Evolutionary conservation across 805 yeast genomes (phyloP).

Genomic region (Debaryomyces maramus): DNA sequence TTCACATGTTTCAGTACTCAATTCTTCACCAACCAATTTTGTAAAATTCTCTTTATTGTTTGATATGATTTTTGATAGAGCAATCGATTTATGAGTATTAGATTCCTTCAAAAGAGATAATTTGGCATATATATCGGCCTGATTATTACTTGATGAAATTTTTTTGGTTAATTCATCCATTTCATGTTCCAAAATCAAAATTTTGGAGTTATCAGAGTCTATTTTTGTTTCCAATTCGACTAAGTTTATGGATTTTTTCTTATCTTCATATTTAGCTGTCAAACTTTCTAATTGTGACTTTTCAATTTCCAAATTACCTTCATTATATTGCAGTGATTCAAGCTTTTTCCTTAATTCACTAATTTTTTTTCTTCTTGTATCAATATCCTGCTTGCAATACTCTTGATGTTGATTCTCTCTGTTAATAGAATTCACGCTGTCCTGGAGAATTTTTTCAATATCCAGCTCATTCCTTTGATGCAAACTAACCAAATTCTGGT

Average conservation of each 20-base stretch:
- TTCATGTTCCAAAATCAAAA: constrained; percentile 30
- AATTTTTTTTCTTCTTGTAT: constrained; percentile 34
- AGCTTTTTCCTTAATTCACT: constrained; percentile 38
- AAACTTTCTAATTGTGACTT: constrained; percentile 41
- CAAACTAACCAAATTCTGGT: constrained; percentile 4
- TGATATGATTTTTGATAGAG: constrained; percentile 26
- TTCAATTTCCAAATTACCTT: constrained; percentile 49
- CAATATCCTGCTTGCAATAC: constrained; percentile 44
- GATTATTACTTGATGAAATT: constrained; percentile 52
- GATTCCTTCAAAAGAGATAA: constrained; percentile 47
- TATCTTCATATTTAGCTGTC: constrained; percentile 30
- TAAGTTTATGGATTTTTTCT: constrained; percentile 21
- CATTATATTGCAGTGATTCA: constrained; percentile 38
- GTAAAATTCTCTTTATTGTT: constrained; percentile 22
- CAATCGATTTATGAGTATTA: constrained; percentile 25
- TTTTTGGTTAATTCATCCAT: constrained; percentile 55
- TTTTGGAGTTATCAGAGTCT: constrained; percentile 33
- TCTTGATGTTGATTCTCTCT: constrained; percentile 44
- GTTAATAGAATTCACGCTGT: constrained; percentile 23
- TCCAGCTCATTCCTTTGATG: constrained; percentile 11
- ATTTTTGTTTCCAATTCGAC: constrained; percentile 34
- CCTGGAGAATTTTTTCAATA: constrained; percentile 15
- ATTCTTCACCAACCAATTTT: constrained; percentile 12
- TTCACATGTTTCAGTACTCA: constrained; percentile 17
- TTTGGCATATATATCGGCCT: constrained; percentile 59